These are phyloP conservation scores for Solanum hybrid DNA, from an alignment of 305 asterid species.

Conservation along the genomic window DNA sequence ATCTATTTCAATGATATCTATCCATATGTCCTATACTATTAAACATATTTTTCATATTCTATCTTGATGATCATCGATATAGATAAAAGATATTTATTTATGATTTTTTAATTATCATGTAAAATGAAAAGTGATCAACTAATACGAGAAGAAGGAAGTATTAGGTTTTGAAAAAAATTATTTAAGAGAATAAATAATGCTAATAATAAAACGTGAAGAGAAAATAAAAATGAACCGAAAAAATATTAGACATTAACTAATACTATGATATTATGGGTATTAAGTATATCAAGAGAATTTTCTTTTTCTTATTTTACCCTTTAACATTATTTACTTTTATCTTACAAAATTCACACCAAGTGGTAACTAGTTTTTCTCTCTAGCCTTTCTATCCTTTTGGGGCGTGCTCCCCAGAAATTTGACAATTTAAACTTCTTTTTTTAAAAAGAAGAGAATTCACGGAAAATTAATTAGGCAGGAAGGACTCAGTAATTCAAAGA, in stretches of 20 bases:
- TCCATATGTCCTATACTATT: background rate
- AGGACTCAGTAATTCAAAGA: background rate
- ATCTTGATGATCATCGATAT: background rate
- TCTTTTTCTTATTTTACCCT: background rate
- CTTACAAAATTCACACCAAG: background rate
- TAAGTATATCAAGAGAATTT: background rate
- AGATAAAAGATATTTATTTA: background rate
- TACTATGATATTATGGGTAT: too few relatives aligned
- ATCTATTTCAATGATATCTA: background rate
- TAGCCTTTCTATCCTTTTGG: background rate
- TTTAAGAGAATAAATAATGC: background rate
- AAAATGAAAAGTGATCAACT: too few relatives aligned
- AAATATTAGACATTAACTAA: background rate
- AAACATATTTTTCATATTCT: background rate
- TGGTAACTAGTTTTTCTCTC: background rate
- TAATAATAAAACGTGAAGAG: background rate
- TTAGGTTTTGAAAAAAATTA: too few relatives aligned
- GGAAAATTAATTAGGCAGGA: background rate
- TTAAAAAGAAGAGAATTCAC: background rate
- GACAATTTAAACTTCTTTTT: background rate
- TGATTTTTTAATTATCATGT: too few relatives aligned
- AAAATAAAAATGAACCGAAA: background rate
- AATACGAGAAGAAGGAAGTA: too few relatives aligned
- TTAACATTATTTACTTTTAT: background rate
- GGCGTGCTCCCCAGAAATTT: background rate